phyloP scores from a whole-genome alignment of 495 filamentous ascomycete species.

The Xylaria venustula region DNA sequence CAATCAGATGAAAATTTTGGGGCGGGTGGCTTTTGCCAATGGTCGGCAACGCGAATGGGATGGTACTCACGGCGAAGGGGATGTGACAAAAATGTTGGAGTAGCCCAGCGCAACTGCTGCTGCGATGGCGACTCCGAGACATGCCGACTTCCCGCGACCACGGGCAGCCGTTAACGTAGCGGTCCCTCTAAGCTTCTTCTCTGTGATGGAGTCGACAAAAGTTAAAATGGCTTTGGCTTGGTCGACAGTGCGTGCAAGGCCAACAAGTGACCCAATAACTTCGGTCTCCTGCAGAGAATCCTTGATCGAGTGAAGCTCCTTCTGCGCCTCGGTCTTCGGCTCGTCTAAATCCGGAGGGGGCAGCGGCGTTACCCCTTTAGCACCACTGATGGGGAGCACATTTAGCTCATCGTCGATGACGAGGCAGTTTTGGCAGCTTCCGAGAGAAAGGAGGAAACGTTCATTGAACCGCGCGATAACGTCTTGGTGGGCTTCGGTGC shows the following conservation, averaged over 20 bases:
- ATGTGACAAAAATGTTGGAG: conserved; percentile 99
- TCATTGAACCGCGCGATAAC: conserved; percentile 97
- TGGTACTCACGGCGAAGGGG: conserved; percentile 67
- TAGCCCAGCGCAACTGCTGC: conserved; percentile 95
- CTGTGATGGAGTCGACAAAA: conserved; percentile 93
- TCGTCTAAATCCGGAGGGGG: conserved; percentile 71
- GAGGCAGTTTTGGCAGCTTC: conserved; percentile 89
- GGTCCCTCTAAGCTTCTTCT: conserved; percentile 92
- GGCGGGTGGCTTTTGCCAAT: background rate
- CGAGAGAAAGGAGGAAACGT: conserved; percentile 91
- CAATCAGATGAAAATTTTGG: background rate
- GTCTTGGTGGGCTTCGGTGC: conserved; percentile 95
- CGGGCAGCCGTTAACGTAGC: conserved; percentile 91
- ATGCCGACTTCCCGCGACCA: conserved; percentile 93
- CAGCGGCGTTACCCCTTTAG: conserved; percentile 83
- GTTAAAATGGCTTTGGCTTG: conserved; percentile 94
- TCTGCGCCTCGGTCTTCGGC: conserved; percentile 60
- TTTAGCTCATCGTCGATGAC: conserved; percentile 98
- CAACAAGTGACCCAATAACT: conserved; percentile 79
- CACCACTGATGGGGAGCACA: conserved; percentile 94
- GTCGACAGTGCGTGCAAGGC: conserved; percentile 84
- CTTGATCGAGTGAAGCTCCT: conserved; percentile 84
- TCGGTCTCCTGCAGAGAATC: conserved; percentile 81
- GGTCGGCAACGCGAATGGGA: background rate
- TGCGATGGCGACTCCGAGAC: conserved; percentile 85